Base-by-base conservation (phyloP, 169 alveolate species). In the Eimeria praecox region DNA sequence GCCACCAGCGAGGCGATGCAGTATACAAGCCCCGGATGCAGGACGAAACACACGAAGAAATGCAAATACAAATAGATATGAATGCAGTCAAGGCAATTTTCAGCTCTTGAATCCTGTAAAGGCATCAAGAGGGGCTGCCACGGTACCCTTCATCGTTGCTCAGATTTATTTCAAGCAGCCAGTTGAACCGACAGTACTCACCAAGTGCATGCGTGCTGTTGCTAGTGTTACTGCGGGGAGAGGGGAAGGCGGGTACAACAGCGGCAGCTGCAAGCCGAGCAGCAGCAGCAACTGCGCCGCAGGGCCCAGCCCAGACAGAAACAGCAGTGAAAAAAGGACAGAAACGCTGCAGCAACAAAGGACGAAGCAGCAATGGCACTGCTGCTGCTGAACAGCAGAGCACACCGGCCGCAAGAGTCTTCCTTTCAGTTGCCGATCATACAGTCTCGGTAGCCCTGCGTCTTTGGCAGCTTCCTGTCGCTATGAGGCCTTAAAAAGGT, bases 391-490 rank as follows among this genome's bases (percentile, higher is more conserved):
- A 5, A 22, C 20, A 18, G 27, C 69, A 20, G n/a, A 20, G 30
- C 69, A 59, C n/a, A 5, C 8, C 12, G 22, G n/a, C 3, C 20
- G 30, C 69, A 59, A 59, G 12, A n/a, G 27, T 4, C 24, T 73
- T 20, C 27, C 49, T 38, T 18, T 73, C 54, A 73, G 85, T 12
- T 73, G 85, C 85, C 14, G 52, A 73, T 73, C 52, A 73, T 38
- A 22, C 85, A 73, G 54, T 73, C 85, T 73, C 85, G 22, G 85
- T 73, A 73, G 30, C 85, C 54, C 85, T 73, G 85, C 52, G 10
- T 69, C 82, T 40, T 30, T 16, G 85, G 54, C 54, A 10, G 27
- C 4, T 38, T 40, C 24, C 85, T 73, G 52, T 24, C 14, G 85
- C 30, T 73, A 16, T 22, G 85, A 73, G 46, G 46, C 56, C 85